These are phyloP conservation scores for Mucor sp. DNA, from an alignment of 371 early-diverging fungal species.

Conservation along the genomic window DNA sequence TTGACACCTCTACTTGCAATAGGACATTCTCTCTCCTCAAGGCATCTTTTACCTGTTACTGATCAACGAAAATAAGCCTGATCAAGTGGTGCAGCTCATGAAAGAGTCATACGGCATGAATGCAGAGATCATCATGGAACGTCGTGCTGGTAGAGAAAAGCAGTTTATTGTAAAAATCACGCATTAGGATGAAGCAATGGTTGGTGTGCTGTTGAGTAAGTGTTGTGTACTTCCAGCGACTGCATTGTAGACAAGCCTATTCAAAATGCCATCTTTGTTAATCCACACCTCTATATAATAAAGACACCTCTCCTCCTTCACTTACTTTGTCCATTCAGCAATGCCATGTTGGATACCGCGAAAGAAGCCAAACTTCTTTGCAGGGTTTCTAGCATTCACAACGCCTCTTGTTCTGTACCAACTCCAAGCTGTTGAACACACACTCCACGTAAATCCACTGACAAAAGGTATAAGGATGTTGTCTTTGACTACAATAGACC, in stretches of 20 bases:
- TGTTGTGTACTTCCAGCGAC: not conserved
- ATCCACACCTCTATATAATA: not conserved
- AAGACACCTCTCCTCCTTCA: not conserved
- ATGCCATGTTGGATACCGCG: constrained; percentile 34
- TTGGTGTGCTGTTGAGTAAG: not conserved
- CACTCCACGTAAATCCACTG: constrained; percentile 46
- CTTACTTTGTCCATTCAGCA: constrained; percentile 39
- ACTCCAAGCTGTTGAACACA: constrained; percentile 37
- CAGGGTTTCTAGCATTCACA: constrained; percentile 14
- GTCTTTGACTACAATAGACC: constrained; percentile 41
- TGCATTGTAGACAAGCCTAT: constrained; percentile 11
- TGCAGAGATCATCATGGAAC: constrained; percentile 46
- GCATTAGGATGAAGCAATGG: constrained; percentile 1
- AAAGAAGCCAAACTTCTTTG: constrained; percentile 21
- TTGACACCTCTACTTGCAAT: not conserved
- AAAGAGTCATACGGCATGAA: constrained; percentile 39
- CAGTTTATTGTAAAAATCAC: constrained; percentile 40
- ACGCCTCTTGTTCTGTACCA: constrained; percentile 43
- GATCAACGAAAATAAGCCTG: constrained; percentile 88
- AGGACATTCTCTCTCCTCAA: constrained; percentile 67
- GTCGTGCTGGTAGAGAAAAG: constrained; percentile 63
- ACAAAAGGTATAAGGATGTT: constrained; percentile 51
- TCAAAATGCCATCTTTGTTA: too few relatives aligned
- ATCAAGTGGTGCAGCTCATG: constrained; percentile 73
- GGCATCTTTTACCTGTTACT: constrained; percentile 89